A percentile compares a stretch with the other conserved stretches of the same genome.
Evolutionary conservation across 2,329 filamentous ascomycete species (phyloP).

Genomic region (Trichoderma guizhouense): DNA sequence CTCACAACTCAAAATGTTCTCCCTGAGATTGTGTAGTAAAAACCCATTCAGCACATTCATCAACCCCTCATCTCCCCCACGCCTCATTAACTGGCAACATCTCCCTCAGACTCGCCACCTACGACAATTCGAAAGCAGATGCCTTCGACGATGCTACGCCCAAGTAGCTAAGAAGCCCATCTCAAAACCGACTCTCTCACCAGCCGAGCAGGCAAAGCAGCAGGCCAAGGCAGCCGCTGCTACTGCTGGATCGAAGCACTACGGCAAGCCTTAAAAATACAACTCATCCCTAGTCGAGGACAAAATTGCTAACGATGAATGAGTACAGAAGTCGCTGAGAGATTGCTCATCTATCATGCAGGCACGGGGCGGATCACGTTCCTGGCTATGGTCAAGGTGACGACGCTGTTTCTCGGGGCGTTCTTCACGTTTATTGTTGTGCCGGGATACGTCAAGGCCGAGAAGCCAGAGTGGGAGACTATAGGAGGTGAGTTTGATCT

Average conservation of each 20-base stretch:
- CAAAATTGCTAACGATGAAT: background rate
- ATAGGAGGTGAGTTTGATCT: slow-evolving; percentile 36
- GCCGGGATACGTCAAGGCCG: slow-evolving; percentile 52
- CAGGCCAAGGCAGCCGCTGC: slow-evolving; percentile 29
- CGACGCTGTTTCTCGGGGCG: slow-evolving; percentile 65
- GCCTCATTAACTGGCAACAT: background rate
- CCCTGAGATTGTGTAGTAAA: background rate
- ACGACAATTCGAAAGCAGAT: slow-evolving; percentile 23
- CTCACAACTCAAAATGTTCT: slow-evolving; percentile 10
- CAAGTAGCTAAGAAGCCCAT: slow-evolving; percentile 14
- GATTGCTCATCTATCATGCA: slow-evolving; percentile 70
- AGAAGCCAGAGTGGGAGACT: slow-evolving; percentile 35
- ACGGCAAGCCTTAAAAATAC: slow-evolving; percentile 19
- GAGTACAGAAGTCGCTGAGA: slow-evolving; percentile 49
- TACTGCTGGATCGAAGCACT: slow-evolving; percentile 22
- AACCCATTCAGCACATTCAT: background rate
- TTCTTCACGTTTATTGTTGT: slow-evolving; percentile 63
- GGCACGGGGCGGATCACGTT: slow-evolving; percentile 65
- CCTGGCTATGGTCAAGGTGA: slow-evolving; percentile 67
- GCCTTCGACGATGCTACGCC: slow-evolving; percentile 28
- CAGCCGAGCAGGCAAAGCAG: slow-evolving; percentile 27
- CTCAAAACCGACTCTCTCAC: slow-evolving; percentile 17
- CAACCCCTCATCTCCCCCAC: background rate
- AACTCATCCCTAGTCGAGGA: background rate
- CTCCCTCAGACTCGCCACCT: background rate